These are phyloP conservation scores for Metarhizium rileyi DNA, from an alignment of 2,329 filamentous ascomycete species.

Conservation along the genomic window DNA sequence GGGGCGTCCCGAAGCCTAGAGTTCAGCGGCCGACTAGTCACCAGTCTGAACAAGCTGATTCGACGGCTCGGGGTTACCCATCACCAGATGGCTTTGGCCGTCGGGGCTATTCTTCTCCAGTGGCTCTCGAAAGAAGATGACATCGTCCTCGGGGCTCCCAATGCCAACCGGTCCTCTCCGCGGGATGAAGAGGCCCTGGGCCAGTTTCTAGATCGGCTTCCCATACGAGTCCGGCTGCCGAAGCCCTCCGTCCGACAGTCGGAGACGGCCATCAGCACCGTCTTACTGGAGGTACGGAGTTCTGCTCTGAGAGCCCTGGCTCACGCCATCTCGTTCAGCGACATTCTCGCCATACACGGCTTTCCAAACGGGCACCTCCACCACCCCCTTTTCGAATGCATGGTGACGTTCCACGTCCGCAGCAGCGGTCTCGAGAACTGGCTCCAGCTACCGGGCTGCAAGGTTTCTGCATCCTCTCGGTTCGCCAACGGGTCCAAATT, in stretches of 20 bases:
- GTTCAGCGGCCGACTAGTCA: background rate
- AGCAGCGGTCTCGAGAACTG: conserved; percentile 3
- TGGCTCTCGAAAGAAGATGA: conserved; percentile 3
- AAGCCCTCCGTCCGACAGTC: background rate
- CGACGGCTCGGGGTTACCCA: conserved; percentile 4
- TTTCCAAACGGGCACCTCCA: conserved; percentile 1
- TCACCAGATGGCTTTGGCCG: conserved; percentile 4
- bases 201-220: conserved; percentile 1
- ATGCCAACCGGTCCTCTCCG: background rate
- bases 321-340: conserved; percentile 3
- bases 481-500: conserved; percentile 6
- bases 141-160: conserved; percentile 3
- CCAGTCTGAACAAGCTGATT: background rate
- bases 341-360: conserved; percentile 1
- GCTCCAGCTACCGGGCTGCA: conserved; percentile 1
- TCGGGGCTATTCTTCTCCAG: conserved; percentile 2
- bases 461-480: background rate
- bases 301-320: conserved; percentile 1
- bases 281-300: background rate
- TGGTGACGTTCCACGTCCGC: conserved; percentile 6
- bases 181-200: background rate
- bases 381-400: conserved; percentile 6
- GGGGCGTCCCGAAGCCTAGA: background rate
- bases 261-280: background rate
- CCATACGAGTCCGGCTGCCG: background rate